Evolutionary conservation across 2,329 filamentous ascomycete genomes (phyloP).

Genomic region (Zymoseptoria ardabiliae): DNA sequence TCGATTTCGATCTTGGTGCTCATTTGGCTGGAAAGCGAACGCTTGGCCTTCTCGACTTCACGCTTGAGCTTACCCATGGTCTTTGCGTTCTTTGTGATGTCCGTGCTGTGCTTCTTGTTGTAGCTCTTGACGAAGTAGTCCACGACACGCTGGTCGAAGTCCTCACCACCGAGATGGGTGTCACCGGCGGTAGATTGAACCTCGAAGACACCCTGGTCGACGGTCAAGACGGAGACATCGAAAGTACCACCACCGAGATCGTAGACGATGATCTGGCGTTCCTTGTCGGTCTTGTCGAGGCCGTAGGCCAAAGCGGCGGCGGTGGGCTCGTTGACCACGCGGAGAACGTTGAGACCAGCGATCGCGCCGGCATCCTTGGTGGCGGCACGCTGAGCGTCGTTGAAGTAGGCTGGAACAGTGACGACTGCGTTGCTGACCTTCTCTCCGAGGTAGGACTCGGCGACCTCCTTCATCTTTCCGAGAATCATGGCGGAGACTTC

Average conservation of each 20-base stretch:
- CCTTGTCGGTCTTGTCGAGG: constrained; percentile 83
- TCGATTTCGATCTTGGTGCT: constrained; percentile 67
- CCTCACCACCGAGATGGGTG: constrained; percentile 95
- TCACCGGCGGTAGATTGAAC: constrained; percentile 99
- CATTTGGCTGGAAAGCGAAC: constrained; percentile 58
- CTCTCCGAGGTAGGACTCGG: constrained; percentile 85
- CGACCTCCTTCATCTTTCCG: constrained; percentile 93
- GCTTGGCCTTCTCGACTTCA: constrained; percentile 99
- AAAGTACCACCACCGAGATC: constrained; percentile 98
- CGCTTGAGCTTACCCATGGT: constrained; percentile 99
- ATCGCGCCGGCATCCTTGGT: constrained; percentile 98
- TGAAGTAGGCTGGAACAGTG: constrained; percentile 97
- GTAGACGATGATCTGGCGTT: constrained; percentile 88
- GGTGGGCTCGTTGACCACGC: constrained; percentile 96
- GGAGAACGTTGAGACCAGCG: constrained; percentile 88
- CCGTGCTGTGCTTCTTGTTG: constrained; percentile 95
- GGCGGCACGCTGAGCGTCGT: constrained; percentile 94
- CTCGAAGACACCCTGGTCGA: constrained; percentile 96
- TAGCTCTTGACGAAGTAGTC: constrained; percentile 93
- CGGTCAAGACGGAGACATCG: constrained; percentile 96
- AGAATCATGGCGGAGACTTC: constrained; percentile 76
- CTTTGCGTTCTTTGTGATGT: constrained; percentile 91
- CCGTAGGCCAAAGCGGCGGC: constrained; percentile 93
- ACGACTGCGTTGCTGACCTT: constrained; percentile 92
- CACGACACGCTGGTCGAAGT: constrained; percentile 97